Evolutionary conservation across 192 early-diverging fungal species (phyloP).

Genomic region (Hyaloraphidium curvatum): DNA sequence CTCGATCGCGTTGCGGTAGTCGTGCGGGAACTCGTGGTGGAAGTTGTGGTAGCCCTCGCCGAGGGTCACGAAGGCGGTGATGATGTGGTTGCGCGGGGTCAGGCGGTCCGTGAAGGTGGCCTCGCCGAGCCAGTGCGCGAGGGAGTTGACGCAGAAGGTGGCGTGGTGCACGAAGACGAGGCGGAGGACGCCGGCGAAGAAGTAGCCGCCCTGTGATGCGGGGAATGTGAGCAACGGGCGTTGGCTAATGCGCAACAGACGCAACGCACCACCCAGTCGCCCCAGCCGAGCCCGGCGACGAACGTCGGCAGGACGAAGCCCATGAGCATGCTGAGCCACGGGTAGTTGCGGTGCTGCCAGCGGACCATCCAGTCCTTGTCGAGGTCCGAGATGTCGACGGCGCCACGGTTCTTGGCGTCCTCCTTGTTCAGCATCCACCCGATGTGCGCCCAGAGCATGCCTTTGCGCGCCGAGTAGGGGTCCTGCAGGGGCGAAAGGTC

Average conservation of each 20-base stretch:
- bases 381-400: constrained; percentile 63
- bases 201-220: constrained; percentile 38
- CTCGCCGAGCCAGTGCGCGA: constrained; percentile 60
- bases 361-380: constrained; percentile 46
- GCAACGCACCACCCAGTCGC: constrained; percentile 34
- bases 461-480: constrained; percentile 59
- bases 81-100: constrained; percentile 64
- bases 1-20: constrained; percentile 64
- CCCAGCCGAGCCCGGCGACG: constrained; percentile 71
- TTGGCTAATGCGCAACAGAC: background rate
- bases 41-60: constrained; percentile 78
- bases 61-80: constrained; percentile 56
- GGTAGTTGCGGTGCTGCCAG: constrained; percentile 64
- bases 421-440: constrained; percentile 74
- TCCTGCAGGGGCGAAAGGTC: no score
- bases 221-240: background rate
- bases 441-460: constrained; percentile 62
- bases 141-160: constrained; percentile 71
- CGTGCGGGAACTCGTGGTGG: constrained; percentile 72
- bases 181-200: constrained; percentile 50
- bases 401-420: constrained; percentile 46
- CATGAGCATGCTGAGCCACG: constrained; percentile 53
- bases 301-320: constrained; percentile 60
- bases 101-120: constrained; percentile 58
- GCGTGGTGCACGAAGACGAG: constrained; percentile 67